These are phyloP conservation scores for Candida gigantensis DNA, from an alignment of 1,139 yeast species.

Conservation along the genomic window DNA sequence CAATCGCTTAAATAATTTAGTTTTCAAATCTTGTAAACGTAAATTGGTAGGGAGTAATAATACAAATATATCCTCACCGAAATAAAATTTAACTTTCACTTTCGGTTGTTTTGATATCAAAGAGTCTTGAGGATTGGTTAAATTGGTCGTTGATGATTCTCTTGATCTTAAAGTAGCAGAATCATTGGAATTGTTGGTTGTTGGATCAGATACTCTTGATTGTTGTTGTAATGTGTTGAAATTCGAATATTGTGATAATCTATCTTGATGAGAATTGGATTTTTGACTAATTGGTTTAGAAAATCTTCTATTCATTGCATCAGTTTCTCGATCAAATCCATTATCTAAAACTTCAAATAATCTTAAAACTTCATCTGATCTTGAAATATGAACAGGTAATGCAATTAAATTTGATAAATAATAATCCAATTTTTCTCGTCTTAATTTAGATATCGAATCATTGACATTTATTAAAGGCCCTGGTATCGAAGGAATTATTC, in stretches of 20 bases:
- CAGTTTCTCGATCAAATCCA: constrained; percentile 44
- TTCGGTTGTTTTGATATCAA: constrained; percentile 22
- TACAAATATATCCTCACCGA: constrained; percentile 89
- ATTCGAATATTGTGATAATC: constrained; percentile 44
- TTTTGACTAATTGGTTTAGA: constrained; percentile 44
- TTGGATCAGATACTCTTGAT: constrained; percentile 15
- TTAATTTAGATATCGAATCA: constrained; percentile 80
- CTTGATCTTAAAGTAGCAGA: constrained; percentile 19
- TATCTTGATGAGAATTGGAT: constrained; percentile 45
- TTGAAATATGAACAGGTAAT: constrained; percentile 77
- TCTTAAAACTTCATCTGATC: constrained; percentile 65
- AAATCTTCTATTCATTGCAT: constrained; percentile 22
- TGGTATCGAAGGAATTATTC: constrained; percentile 92
- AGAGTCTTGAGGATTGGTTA: constrained; percentile 6
- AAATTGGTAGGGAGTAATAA: constrained; percentile 68
- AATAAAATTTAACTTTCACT: constrained; percentile 80
- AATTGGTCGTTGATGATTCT: constrained; percentile 13
- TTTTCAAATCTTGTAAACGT: constrained; percentile 59
- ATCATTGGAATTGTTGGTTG: constrained; percentile 31
- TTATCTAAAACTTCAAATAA: constrained; percentile 72
- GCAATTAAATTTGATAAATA: constrained; percentile 75
- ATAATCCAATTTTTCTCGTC: constrained; percentile 82
- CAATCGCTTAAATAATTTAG: constrained; percentile 67
- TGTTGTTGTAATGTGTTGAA: constrained; percentile 11
- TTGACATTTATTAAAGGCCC: constrained; percentile 94